These are phyloP conservation scores for Boletus barrowsii DNA, from an alignment of 768 basidiomycete species.

Conservation along the genomic window DNA sequence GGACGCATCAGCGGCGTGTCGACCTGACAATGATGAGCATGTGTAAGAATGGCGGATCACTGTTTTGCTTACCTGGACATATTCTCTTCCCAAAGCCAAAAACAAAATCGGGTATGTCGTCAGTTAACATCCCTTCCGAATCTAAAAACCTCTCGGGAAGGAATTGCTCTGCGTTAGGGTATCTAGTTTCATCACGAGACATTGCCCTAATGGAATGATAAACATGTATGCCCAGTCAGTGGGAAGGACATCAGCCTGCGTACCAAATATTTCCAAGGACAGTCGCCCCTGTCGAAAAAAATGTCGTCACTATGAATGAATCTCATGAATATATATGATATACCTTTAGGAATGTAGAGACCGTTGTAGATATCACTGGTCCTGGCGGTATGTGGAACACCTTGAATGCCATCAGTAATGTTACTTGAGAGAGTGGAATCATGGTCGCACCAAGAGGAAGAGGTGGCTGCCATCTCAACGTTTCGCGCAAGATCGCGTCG, in stretches of 20 bases:
- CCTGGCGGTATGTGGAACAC: slow-evolving; percentile 10
- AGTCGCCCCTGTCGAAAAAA: slow-evolving; percentile 4
- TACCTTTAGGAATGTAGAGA: slow-evolving; percentile 51
- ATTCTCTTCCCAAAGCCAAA: slow-evolving; percentile 18
- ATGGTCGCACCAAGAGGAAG: not conserved
- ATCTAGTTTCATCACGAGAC: slow-evolving; percentile 17
- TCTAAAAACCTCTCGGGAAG: slow-evolving; percentile 14
- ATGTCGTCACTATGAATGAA: not conserved
- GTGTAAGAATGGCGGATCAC: not conserved
- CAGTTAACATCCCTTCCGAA: slow-evolving; percentile 4
- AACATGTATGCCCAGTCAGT: not conserved
- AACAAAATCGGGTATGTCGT: slow-evolving; percentile 7
- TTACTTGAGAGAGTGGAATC: not conserved
- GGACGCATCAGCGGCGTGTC: too few relatives aligned
- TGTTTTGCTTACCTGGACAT: slow-evolving; percentile 11
- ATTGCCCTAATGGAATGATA: slow-evolving; percentile 12
- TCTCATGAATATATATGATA: not conserved
- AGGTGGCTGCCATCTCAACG: slow-evolving; percentile 10
- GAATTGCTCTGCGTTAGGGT: slow-evolving; percentile 14
- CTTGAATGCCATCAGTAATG: not conserved
- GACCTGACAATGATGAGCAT: too few relatives aligned
- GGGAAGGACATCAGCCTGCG: not conserved
- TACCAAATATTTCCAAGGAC: slow-evolving; percentile 18
- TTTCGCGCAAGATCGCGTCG: slow-evolving; percentile 12
- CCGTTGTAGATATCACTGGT: slow-evolving; percentile 36